These are phyloP conservation scores for Hordeum vulgare DNA, from an alignment of 176 grass and related monocot genomes.

Conservation along the genomic window DNA sequence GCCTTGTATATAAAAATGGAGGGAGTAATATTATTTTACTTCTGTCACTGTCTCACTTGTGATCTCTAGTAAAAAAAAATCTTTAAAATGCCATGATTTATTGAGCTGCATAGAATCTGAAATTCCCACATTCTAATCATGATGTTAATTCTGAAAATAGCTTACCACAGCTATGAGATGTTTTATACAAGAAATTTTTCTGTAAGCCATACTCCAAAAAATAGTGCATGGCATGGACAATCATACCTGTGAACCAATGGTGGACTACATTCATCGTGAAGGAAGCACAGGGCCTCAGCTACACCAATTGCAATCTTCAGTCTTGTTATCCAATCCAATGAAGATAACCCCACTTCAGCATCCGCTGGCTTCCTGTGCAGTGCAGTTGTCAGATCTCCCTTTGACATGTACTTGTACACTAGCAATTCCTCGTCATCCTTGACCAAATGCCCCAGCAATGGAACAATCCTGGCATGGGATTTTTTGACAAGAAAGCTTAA, in stretches of 20 bases:
- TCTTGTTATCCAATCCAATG: constrained; percentile 96
- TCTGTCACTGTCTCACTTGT: constrained; percentile 1
- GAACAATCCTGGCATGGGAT: constrained; percentile 50
- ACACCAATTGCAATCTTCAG: constrained; percentile 79
- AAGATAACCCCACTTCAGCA: constrained; percentile 39
- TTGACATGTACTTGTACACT: constrained; percentile 69
- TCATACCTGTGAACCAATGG: constrained; percentile 81
- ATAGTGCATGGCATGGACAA: neutral
- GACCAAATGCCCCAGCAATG: constrained; percentile 56
- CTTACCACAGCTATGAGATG: constrained; percentile 5
- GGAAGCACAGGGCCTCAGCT: constrained; percentile 81
- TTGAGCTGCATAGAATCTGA: neutral
- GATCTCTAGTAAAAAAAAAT: neutral
- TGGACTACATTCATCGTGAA: constrained; percentile 73
- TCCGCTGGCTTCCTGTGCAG: constrained; percentile 46
- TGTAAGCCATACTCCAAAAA: neutral
- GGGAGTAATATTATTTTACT: neutral
- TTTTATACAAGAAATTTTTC: constrained; percentile 1
- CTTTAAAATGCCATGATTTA: neutral
- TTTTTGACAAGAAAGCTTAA: constrained; percentile 46
- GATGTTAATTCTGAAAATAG: constrained; percentile 8
- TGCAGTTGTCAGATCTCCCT: constrained; percentile 68
- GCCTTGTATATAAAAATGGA: no score
- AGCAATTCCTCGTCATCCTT: constrained; percentile 54
- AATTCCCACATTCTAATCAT: constrained; percentile 2